phyloP scores from a whole-genome alignment of 805 yeast genomes.

The Spathaspora hagerdaliae region DNA sequence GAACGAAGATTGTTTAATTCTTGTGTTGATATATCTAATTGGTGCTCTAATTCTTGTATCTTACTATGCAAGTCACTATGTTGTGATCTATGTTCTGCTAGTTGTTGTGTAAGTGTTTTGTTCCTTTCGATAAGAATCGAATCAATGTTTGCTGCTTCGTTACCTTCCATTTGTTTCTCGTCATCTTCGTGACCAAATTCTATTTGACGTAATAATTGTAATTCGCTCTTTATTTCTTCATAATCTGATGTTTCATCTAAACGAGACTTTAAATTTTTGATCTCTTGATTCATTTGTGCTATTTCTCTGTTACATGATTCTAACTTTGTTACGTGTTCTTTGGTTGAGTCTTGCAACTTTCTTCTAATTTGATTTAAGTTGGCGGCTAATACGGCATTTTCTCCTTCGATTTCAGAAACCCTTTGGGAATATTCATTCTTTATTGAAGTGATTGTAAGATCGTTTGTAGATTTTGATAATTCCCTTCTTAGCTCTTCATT shows the following conservation, averaged over 20 bases:
- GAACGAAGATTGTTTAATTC: constrained; percentile 41
- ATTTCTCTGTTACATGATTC: constrained; percentile 44
- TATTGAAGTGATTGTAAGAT: constrained; percentile 37
- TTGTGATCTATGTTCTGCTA: constrained; percentile 61
- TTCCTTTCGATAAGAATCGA: constrained; percentile 66
- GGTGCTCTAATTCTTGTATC: constrained; percentile 36
- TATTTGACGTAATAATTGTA: constrained; percentile 66
- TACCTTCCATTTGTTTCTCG: constrained; percentile 14
- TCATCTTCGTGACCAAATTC: constrained; percentile 58
- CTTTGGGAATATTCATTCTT: constrained; percentile 42
- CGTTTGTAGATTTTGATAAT: constrained; percentile 50
- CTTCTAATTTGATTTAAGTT: constrained; percentile 49
- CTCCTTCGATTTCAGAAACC: constrained; percentile 58
- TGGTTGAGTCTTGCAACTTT: constrained; percentile 15
- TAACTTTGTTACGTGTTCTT: constrained; percentile 27
- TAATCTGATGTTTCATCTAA: constrained; percentile 60
- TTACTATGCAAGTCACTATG: constrained; percentile 44
- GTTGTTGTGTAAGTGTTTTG: constrained; percentile 65
- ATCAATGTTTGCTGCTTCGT: constrained; percentile 39
- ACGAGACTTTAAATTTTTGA: constrained; percentile 45
- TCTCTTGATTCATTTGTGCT: constrained; percentile 45
- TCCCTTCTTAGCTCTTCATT: constrained; percentile 72
- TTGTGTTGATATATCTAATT: constrained; percentile 26
- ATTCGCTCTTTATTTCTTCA: constrained; percentile 74
- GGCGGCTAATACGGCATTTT: constrained; percentile 60